Conservation (phyloP, 441 rosid genomes). For the Populus hybrid region DNA sequence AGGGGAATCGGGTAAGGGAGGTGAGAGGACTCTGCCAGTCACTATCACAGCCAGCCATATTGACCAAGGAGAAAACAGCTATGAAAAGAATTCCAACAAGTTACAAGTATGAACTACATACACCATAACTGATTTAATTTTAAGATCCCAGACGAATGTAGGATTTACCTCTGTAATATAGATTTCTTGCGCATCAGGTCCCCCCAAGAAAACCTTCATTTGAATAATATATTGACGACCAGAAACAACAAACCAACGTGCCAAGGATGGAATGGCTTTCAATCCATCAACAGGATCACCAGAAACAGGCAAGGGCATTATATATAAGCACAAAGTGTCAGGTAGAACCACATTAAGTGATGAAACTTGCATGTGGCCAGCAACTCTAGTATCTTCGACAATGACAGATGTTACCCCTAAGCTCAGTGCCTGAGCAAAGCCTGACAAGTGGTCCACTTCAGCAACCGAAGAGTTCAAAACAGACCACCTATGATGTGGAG, state of each 20-base stretch:
- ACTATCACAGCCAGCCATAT: neutral
- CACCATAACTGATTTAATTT: neutral
- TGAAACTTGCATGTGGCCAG: constrained; percentile 81
- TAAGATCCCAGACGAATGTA: constrained; percentile 12
- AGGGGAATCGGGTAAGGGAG: neutral
- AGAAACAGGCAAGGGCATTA: constrained; percentile 53
- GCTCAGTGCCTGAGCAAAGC: constrained; percentile 54
- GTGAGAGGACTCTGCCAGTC: neutral
- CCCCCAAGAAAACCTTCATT: constrained; percentile 66
- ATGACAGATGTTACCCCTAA: constrained; percentile 72
- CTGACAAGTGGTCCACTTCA: constrained; percentile 61
- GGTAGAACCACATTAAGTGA: constrained; percentile 82
- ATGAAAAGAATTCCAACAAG: constrained; percentile 13
- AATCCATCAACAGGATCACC: constrained; percentile 55
- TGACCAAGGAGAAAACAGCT: neutral
- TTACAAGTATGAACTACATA: neutral
- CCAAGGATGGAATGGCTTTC: constrained; percentile 51
- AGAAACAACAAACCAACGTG: constrained; percentile 77
- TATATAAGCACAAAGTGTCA: constrained; percentile 52
- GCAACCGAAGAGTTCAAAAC: constrained; percentile 67
- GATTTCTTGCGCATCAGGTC: constrained; percentile 69
- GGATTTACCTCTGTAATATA: constrained; percentile 76
- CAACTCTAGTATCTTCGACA: constrained; percentile 89
- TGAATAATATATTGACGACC: constrained; percentile 69
- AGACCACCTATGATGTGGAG: constrained; percentile 81